Percentiles rank a stretch among this genome's conserved stretches.
These are phyloP conservation scores for Pleurotus sapidus DNA, from an alignment of 768 basidiomycete genomes.

Conservation along the genomic window DNA sequence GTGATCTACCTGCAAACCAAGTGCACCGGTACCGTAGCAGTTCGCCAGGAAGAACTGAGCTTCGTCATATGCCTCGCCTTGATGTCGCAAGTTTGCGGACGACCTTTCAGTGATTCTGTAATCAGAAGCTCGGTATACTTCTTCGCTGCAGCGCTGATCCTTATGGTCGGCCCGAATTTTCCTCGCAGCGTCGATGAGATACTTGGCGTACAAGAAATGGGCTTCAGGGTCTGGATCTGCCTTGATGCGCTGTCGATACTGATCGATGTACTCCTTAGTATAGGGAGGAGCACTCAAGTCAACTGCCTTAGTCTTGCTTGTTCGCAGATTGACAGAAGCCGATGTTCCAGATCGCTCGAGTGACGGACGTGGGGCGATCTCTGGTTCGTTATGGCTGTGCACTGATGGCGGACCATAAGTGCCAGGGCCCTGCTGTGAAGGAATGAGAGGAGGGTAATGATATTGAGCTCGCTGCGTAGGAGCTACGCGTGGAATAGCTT, in stretches of 20 bases:
- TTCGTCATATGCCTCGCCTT: slow-evolving; percentile 89
- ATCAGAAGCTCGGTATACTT: slow-evolving; percentile 90
- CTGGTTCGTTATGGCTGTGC: slow-evolving; percentile 30
- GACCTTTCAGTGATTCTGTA: slow-evolving; percentile 86
- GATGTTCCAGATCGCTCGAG: slow-evolving; percentile 58
- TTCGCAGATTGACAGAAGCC: slow-evolving; percentile 52
- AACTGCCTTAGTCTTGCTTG: slow-evolving; percentile 74
- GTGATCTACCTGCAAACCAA: slow-evolving; percentile 96
- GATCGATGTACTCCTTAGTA: slow-evolving; percentile 95
- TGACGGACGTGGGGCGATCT: slow-evolving; percentile 56
- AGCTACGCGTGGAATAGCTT: slow-evolving; percentile 21
- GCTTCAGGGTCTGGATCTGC: slow-evolving; percentile 97
- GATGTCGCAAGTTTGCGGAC: slow-evolving; percentile 90
- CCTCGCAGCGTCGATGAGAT: slow-evolving; percentile 97
- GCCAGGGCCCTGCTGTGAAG: slow-evolving; percentile 22
- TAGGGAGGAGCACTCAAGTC: slow-evolving; percentile 83
- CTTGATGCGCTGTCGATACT: slow-evolving; percentile 96
- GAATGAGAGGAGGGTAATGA: slow-evolving; percentile 25
- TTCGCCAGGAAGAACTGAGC: slow-evolving; percentile 99
- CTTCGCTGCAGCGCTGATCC: slow-evolving; percentile 80
- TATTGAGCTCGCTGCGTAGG: slow-evolving; percentile 20
- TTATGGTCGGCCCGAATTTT: slow-evolving; percentile 73
- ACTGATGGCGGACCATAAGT: slow-evolving; percentile 17
- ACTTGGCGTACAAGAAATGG: slow-evolving; percentile 97
- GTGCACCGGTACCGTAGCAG: slow-evolving; percentile 91